These are phyloP conservation scores for Lentinula sp. DNA, from an alignment of 768 basidiomycete genomes.

Conservation along the genomic window DNA sequence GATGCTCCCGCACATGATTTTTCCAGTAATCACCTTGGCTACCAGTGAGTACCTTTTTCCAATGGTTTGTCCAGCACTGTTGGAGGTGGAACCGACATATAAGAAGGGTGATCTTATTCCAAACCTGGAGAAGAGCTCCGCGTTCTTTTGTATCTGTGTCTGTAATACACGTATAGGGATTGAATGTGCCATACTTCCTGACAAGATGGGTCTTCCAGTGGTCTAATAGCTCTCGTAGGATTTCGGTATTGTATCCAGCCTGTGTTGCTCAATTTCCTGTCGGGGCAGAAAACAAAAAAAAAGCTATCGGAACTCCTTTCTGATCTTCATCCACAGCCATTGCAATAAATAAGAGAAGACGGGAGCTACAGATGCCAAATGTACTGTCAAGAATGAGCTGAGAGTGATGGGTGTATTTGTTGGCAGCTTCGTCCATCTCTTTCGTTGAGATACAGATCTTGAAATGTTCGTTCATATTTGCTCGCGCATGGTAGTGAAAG, in stretches of 20 bases:
- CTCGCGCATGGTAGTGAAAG: constrained; percentile 20
- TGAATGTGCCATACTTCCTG: constrained; percentile 10
- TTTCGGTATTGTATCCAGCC: constrained; percentile 21
- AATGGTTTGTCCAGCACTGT: neutral
- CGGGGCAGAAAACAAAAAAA: constrained; percentile 28
- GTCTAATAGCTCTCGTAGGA: constrained; percentile 15
- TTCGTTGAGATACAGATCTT: constrained; percentile 24
- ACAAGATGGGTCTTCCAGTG: constrained; percentile 16
- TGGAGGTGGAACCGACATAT: constrained; percentile 28
- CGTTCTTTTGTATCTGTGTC: constrained; percentile 13
- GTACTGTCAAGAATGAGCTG: constrained; percentile 17
- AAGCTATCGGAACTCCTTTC: constrained; percentile 23
- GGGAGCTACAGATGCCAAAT: constrained; percentile 14
- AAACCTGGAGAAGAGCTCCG: constrained; percentile 22
- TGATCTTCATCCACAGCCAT: constrained; percentile 21
- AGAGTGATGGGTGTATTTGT: constrained; percentile 14
- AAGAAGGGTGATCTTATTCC: constrained; percentile 21
- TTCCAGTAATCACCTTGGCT: too few species aligned
- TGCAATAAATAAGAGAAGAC: constrained; percentile 24
- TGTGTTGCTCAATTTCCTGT: constrained; percentile 17
- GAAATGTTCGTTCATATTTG: constrained; percentile 16
- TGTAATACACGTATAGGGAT: constrained; percentile 19
- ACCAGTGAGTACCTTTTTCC: constrained; percentile 10
- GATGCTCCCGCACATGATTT: too few species aligned
- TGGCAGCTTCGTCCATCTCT: constrained; percentile 17